A percentile compares a stretch with the other conserved stretches of the same genome.
These are phyloP conservation scores for Beauveria bassiana DNA, from an alignment of 2,329 filamentous ascomycete genomes.

Conservation along the genomic window DNA sequence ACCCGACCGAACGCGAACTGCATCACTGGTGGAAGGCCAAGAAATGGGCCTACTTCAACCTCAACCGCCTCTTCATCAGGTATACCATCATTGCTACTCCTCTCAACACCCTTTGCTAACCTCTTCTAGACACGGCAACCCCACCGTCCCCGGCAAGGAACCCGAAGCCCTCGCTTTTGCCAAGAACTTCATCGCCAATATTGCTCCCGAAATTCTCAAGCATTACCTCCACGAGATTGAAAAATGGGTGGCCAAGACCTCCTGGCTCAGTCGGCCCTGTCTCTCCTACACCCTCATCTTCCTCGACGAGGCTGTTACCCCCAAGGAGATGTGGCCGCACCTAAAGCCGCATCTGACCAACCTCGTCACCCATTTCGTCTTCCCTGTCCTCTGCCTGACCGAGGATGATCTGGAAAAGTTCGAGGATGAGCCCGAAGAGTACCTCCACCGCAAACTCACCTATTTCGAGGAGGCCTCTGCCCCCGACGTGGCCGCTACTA, in stretches of 20 bases:
- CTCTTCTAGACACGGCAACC: constrained; percentile 73
- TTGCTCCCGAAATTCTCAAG: constrained; percentile 94
- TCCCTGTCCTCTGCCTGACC: constrained; percentile 87
- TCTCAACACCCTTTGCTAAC: background rate
- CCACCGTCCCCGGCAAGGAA: constrained; percentile 62
- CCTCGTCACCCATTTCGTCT: constrained; percentile 88
- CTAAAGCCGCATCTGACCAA: constrained; percentile 90
- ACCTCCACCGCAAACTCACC: constrained; percentile 93
- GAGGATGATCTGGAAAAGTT: constrained; percentile 92
- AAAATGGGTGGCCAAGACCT: constrained; percentile 90
- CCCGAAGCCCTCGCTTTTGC: constrained; percentile 75
- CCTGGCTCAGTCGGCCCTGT: constrained; percentile 91
- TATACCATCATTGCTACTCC: constrained; percentile 32
- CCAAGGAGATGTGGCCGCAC: constrained; percentile 93
- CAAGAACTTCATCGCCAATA: constrained; percentile 82
- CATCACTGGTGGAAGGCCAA: constrained; percentile 99
- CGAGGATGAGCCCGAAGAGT: constrained; percentile 89
- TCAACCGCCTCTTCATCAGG: constrained; percentile 93
- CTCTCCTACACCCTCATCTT: constrained; percentile 91
- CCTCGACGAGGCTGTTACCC: constrained; percentile 93
- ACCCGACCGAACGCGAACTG: constrained; percentile 74
- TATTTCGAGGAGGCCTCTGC: constrained; percentile 96
- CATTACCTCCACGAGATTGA: constrained; percentile 92
- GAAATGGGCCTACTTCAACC: constrained; percentile 98
- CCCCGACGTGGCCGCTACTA: constrained; percentile 90